Evolutionary conservation across 805 yeast species (phyloP).

Genomic region (Starmerella geochares): DNA sequence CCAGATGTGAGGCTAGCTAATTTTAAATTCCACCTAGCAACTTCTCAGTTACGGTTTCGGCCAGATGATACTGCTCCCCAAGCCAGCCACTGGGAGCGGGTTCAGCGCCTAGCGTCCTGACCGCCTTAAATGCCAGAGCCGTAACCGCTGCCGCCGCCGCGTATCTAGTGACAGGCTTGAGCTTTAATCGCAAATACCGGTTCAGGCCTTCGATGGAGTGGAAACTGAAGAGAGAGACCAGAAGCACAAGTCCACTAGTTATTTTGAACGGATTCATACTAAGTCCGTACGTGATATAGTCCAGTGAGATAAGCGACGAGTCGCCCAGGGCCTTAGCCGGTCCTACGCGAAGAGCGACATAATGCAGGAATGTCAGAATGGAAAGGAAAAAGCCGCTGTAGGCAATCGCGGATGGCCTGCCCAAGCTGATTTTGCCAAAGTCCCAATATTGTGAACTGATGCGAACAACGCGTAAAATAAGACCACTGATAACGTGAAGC

Average conservation of each 20-base stretch:
- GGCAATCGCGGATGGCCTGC: background rate
- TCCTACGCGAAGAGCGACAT: conserved; percentile 37
- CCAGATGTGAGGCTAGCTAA: background rate
- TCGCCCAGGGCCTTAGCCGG: conserved; percentile 58
- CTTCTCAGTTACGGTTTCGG: background rate
- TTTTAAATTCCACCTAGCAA: background rate
- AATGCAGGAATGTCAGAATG: conserved; percentile 41
- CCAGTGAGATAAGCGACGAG: conserved; percentile 45
- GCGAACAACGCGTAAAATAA: conserved; percentile 37
- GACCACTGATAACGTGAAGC: conserved; percentile 47
- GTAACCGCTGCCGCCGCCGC: background rate
- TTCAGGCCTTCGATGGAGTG: conserved; percentile 19
- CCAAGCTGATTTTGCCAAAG: conserved; percentile 35
- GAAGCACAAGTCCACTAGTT: conserved; percentile 3
- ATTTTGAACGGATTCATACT: background rate
- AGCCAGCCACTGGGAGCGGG: conserved; percentile 18
- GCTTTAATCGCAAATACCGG: conserved; percentile 5
- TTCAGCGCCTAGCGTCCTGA: conserved; percentile 2
- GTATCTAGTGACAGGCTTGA: background rate
- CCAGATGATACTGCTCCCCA: conserved; percentile 20
- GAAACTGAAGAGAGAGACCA: background rate
- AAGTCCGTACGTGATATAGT: conserved; percentile 36
- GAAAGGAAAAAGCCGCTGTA: conserved; percentile 46
- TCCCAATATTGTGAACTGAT: conserved; percentile 23
- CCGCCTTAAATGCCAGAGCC: conserved; percentile 7